Conservation (phyloP, 2,329 filamentous ascomycete genomes). For the Paracorniculantispora psalliotae region DNA sequence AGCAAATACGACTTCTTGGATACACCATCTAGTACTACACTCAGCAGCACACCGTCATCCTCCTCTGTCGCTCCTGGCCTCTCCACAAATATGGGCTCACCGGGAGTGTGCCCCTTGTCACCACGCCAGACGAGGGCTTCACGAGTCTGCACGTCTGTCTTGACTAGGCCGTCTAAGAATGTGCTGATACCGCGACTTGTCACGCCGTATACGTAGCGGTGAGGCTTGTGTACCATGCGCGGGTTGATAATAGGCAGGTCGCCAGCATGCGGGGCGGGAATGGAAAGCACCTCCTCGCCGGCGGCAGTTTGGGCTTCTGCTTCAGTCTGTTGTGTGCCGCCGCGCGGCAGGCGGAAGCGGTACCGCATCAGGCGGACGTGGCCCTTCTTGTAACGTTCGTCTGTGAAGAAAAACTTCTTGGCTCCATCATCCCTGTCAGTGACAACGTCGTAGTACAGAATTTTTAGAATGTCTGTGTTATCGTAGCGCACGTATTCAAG, state of each 20-base stretch:
- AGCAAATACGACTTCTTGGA: conserved; percentile 58
- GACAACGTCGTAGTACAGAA: conserved; percentile 66
- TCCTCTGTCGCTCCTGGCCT: conserved; percentile 41
- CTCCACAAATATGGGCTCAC: conserved; percentile 64
- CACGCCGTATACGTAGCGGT: conserved; percentile 58
- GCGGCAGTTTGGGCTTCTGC: conserved; percentile 17
- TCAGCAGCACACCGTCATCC: conserved; percentile 59
- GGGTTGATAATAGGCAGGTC: conserved; percentile 67
- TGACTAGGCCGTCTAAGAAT: conserved; percentile 58
- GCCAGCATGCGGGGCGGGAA: conserved; percentile 49
- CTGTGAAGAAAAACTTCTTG: conserved; percentile 37
- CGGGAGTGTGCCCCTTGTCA: conserved; percentile 56
- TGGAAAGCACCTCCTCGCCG: conserved; percentile 36
- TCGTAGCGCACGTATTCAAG: conserved; percentile 63
- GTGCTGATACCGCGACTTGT: conserved; percentile 53
- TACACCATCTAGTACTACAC: conserved; percentile 59
- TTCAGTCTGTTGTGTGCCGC: not conserved
- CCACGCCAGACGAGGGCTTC: conserved; percentile 52
- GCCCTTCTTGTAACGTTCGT: conserved; percentile 32
- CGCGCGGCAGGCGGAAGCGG: conserved; percentile 33
- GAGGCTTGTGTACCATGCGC: conserved; percentile 41
- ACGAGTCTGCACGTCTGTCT: conserved; percentile 56
- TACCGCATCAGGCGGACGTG: conserved; percentile 39
- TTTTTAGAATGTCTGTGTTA: conserved; percentile 58
- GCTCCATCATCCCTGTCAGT: conserved; percentile 46